phyloP scores from a whole-genome alignment of 768 basidiomycete species.

The Hygrocybe punicea region DNA sequence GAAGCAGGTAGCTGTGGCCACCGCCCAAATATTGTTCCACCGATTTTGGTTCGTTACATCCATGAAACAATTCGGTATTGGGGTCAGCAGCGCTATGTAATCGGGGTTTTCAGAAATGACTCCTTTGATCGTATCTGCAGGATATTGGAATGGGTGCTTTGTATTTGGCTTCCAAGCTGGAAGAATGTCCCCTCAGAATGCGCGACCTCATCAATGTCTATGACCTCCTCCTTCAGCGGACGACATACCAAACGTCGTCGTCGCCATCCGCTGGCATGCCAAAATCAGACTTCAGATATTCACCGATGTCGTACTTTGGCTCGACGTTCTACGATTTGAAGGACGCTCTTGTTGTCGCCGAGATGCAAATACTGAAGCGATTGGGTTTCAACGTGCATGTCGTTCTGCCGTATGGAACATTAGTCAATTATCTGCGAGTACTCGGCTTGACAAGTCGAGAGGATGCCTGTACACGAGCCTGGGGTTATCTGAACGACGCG shows the following conservation, averaged over 20 bases:
- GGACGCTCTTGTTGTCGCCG: conserved; percentile 87
- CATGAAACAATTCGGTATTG: conserved; percentile 91
- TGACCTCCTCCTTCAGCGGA: conserved; percentile 80
- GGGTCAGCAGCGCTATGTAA: conserved; percentile 50
- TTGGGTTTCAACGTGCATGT: conserved; percentile 94
- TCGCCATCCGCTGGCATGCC: conserved; percentile 19
- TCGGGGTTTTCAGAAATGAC: conserved; percentile 7
- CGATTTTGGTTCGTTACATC: conserved; percentile 96
- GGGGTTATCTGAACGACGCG: conserved; percentile 97
- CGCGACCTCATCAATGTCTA: conserved; percentile 94
- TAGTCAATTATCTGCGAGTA: conserved; percentile 90
- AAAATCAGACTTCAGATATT: conserved; percentile 56
- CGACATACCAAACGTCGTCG: conserved; percentile 49
- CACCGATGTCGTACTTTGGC: conserved; percentile 87
- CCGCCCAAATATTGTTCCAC: conserved; percentile 94
- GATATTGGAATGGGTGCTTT: conserved; percentile 88
- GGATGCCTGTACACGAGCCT: conserved; percentile 71
- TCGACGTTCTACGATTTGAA: conserved; percentile 91
- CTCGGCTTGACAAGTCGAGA: conserved; percentile 76
- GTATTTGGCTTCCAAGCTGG: conserved; percentile 84
- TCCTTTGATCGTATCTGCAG: conserved; percentile 37
- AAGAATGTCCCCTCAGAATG: conserved; percentile 88
- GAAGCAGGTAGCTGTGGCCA: conserved; percentile 95
- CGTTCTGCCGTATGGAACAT: conserved; percentile 87
- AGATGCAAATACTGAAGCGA: conserved; percentile 97